Evolutionary conservation across 495 filamentous ascomycete genomes (phyloP).

Genomic region (Penicillium salamii): DNA sequence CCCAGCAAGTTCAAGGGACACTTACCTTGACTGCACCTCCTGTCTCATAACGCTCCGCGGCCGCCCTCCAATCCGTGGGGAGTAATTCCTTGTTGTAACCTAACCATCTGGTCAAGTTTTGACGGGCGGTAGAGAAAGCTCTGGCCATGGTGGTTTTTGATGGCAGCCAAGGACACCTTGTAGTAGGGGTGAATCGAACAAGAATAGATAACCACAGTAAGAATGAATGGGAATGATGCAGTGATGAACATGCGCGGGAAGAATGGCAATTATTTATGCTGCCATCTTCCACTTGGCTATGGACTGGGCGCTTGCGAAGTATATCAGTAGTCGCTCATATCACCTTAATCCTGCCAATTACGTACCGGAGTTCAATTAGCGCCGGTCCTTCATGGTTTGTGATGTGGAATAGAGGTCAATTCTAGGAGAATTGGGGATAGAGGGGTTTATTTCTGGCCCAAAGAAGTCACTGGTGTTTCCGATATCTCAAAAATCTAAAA

Average conservation of each 20-base stretch:
- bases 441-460: too few species aligned
- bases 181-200: not conserved
- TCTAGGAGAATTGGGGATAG: too few species aligned
- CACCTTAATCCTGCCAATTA: too few species aligned
- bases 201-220: not conserved
- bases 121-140: not conserved
- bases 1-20: not conserved
- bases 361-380: too few species aligned
- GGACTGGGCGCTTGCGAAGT: not conserved
- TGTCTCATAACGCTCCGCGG: not conserved
- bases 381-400: too few species aligned
- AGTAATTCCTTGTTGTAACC: not conserved
- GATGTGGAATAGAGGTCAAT: not conserved
- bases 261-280: not conserved
- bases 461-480: too few species aligned
- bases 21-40: conserved; percentile 2
- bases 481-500: too few species aligned
- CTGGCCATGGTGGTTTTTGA: not conserved
- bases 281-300: not conserved
- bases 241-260: too few species aligned
- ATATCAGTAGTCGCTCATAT: not conserved
- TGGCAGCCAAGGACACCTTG: not conserved
- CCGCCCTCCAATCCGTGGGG: not conserved
- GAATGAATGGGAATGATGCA: not conserved
- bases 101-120: not conserved